Evolutionary conservation across 768 basidiomycete species (phyloP).

Genomic region (Austroboletus festivus): DNA sequence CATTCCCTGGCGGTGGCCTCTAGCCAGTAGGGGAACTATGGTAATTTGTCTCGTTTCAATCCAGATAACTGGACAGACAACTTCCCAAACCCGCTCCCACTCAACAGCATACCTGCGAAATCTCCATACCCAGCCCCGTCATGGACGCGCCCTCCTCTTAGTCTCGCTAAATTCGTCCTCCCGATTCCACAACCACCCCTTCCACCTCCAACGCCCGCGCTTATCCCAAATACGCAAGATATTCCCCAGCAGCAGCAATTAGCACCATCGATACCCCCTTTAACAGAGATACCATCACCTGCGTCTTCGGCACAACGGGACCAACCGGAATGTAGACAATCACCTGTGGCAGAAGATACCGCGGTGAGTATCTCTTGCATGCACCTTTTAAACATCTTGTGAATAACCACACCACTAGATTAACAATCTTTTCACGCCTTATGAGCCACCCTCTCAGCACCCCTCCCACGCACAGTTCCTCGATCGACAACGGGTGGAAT

Average conservation of each 20-base stretch:
- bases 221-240: neutral
- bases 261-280: neutral
- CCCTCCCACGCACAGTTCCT: conserved; percentile 14
- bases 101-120: conserved; percentile 14
- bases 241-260: neutral
- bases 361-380: conserved; percentile 4
- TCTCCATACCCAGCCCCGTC: conserved; percentile 27
- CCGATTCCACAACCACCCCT: conserved; percentile 19
- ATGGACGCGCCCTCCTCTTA: conserved; percentile 19
- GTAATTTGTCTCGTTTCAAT: neutral
- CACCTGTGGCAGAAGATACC: neutral
- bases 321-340: neutral
- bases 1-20: neutral
- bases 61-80: conserved; percentile 28
- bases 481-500: neutral
- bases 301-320: neutral
- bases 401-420: conserved; percentile 5
- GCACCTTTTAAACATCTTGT: neutral
- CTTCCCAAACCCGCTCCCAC: conserved; percentile 12
- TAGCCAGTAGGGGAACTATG: no score
- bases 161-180: conserved; percentile 20
- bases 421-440: conserved; percentile 19
- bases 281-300: neutral
- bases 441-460: conserved; percentile 23
- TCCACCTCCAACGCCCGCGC: neutral